Conservation (phyloP, 2,329 filamentous ascomycete species). For the Penicillium brasilianum region DNA sequence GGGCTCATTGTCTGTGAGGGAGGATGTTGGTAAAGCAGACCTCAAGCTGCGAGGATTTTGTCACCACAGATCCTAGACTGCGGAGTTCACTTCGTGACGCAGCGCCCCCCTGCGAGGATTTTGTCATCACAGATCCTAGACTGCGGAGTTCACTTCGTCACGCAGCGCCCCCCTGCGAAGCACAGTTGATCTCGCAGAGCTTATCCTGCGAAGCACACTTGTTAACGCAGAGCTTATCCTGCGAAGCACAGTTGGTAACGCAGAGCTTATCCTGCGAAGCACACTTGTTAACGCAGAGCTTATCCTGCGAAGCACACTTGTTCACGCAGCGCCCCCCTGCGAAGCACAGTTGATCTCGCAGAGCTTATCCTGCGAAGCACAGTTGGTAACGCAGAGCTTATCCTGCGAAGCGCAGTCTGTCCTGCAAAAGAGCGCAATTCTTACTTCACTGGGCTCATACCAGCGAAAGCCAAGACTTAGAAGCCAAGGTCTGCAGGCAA, state of each 20-base stretch:
- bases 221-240: no score
- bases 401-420: not conserved
- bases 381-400: not conserved
- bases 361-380: not conserved
- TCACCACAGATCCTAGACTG: not conserved
- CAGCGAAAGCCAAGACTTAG: conserved; percentile 3
- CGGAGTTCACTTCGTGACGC: not conserved
- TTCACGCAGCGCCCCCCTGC: no score
- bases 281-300: no score
- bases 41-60: not conserved
- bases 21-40: conserved; percentile 1
- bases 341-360: no score
- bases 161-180: not conserved
- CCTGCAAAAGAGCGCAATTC: conserved; percentile 1
- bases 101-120: not conserved
- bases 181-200: no score
- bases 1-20: not conserved
- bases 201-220: no score
- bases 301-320: no score
- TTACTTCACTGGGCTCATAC: conserved; percentile 2
- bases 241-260: no score
- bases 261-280: no score
- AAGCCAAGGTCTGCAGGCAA: not conserved
- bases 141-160: not conserved
- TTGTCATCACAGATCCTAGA: not conserved